These are phyloP conservation scores for Malassezia arunalokei DNA, from an alignment of 1,284 basidiomycete genomes.

Conservation along the genomic window DNA sequence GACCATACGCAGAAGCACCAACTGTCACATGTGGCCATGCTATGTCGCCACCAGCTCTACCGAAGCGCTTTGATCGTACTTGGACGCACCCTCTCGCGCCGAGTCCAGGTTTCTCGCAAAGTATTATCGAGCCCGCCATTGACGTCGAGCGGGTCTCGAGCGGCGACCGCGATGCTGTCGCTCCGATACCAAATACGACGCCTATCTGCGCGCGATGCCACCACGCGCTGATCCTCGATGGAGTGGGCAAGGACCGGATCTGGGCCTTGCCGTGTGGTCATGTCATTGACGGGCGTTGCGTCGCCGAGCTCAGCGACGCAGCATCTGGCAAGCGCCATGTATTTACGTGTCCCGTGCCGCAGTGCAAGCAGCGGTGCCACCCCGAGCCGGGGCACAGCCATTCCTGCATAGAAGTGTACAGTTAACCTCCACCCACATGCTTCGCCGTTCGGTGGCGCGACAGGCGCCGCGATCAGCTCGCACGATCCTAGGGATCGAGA, in stretches of 20 bases:
- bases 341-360: conserved; percentile 31
- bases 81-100: conserved; percentile 27
- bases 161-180: conserved; percentile 28
- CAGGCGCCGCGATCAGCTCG: not conserved
- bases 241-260: conserved; percentile 22
- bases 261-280: conserved; percentile 39
- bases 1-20: not conserved
- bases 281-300: conserved; percentile 35
- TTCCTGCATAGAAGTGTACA: conserved; percentile 19
- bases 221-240: conserved; percentile 27
- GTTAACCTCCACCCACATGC: conserved; percentile 6
- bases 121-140: conserved; percentile 35
- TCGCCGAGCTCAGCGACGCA: conserved; percentile 22
- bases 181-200: conserved; percentile 31
- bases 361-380: conserved; percentile 29
- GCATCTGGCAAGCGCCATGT: conserved; percentile 18
- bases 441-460: not conserved
- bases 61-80: conserved; percentile 18
- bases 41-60: not conserved
- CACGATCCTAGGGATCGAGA: conserved; percentile 38
- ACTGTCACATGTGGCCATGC: not conserved
- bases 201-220: conserved; percentile 35
- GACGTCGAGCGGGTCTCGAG: conserved; percentile 32
- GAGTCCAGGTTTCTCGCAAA: conserved; percentile 20
- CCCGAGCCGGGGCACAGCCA: conserved; percentile 23